Evolutionary conservation across 208 protist genomes (phyloP).

Genomic region (Crithidia brevicula): DNA sequence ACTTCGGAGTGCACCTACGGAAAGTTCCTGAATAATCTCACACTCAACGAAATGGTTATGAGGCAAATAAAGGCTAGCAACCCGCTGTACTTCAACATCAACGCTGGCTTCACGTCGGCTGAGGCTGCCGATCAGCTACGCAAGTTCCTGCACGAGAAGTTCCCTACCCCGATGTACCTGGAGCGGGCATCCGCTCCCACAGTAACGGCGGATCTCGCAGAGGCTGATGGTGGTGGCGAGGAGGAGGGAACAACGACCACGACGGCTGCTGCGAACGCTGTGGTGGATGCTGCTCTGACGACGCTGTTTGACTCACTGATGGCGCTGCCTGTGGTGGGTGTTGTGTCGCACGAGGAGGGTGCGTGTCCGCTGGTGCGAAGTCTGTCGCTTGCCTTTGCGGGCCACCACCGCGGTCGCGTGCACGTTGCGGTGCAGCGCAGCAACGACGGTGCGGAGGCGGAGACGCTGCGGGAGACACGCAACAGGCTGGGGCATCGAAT

Average conservation of each 20-base stretch:
- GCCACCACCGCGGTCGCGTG: conserved; percentile 39
- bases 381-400: conserved; percentile 46
- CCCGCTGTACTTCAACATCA: conserved; percentile 60
- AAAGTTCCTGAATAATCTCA: conserved; percentile 32
- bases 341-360: conserved; percentile 48
- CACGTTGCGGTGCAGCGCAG: conserved; percentile 10
- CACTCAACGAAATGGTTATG: conserved; percentile 16
- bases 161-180: conserved; percentile 28
- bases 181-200: background rate
- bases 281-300: conserved; percentile 8
- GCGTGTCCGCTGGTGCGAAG: conserved; percentile 59
- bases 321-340: conserved; percentile 47
- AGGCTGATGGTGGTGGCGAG: background rate
- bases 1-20: conserved; percentile 28
- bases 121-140: conserved; percentile 27
- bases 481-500: conserved; percentile 14
- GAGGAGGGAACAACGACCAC: background rate
- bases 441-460: conserved; percentile 15
- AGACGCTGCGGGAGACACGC: conserved; percentile 17
- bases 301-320: conserved; percentile 41
- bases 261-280: background rate
- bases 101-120: conserved; percentile 19
- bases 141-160: conserved; percentile 29
- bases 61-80: conserved; percentile 1
- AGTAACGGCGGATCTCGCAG: background rate